These are phyloP conservation scores for Syzygium syzygioides DNA, from an alignment of 441 rosid genomes.

Conservation along the genomic window DNA sequence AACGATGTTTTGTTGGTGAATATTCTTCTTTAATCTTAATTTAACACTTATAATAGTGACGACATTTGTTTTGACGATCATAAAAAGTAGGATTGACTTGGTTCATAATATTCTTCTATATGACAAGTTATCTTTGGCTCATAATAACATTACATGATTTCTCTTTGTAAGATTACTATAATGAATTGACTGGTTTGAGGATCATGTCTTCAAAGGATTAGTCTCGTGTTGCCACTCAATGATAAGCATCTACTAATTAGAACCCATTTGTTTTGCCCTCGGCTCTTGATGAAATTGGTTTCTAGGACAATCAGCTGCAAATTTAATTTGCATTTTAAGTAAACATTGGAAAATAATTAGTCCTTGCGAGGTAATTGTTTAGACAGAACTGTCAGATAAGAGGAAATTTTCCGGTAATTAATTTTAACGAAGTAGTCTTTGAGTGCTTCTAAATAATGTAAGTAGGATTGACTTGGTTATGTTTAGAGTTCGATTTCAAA, in stretches of 20 bases:
- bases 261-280: neutral
- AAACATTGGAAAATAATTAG: neutral
- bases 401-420: neutral
- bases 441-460: neutral
- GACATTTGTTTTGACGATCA: no score
- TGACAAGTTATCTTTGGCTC: no score
- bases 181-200: no score
- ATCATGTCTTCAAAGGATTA: neutral
- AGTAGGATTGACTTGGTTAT: neutral
- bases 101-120: no score
- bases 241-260: neutral
- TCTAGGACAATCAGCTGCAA: neutral
- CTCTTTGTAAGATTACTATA: no score
- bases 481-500: no score
- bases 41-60: no score
- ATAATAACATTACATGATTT: no score
- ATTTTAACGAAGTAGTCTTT: neutral
- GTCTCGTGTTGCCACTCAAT: rapidly evolving
- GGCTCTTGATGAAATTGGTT: neutral
- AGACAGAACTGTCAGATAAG: neutral
- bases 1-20: no score
- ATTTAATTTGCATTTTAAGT: neutral
- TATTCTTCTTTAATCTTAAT: no score
- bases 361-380: neutral
- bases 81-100: no score